Evolutionary conservation across 2,329 filamentous ascomycete species (phyloP), one percentile per base, ranked within the genome.

Genomic region (Clarireedia monteithiana): DNA sequence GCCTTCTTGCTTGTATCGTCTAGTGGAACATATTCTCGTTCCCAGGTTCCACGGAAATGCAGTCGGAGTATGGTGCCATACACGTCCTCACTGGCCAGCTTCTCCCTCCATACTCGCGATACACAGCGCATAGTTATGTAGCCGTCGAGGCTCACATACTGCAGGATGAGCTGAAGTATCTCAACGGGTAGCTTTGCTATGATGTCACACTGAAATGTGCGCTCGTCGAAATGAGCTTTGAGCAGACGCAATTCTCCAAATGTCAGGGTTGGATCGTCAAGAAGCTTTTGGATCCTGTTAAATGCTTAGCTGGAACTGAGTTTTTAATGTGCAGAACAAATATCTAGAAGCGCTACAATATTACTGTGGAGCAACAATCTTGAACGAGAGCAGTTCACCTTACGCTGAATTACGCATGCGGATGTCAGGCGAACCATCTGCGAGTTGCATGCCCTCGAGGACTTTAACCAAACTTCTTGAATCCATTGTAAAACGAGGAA

Each of bases 61-160:
- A 24, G 50, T 36, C 61, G 53, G 5, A 64, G 54, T 6, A 64
- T 44, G 6, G 47, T 48, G 4, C 51, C n/a, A 34, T 53, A 64
- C 30, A 64, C 39, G 0, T 63, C 55, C 9, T 48, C 49, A 26
- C 54, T 57, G 3, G 57, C 58, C 42, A 66, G 65, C 14, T 39
- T 57, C 14, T 23, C 40, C n/a, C 58, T 57, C 66, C 66, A 68
- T 30, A 20, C 20, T 6, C 27, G 57, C 34, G 56, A 64, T 23
- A 68, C 64, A n/a, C 47, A 48, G 20, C 60, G 58, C n/a, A 62
- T 48, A n/a, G 30, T 50, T 40, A 64, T 36, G 6, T 63, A 27
- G 46, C 67, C 65, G 24, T 64, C 61, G 6, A 66, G 59, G 20
- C 62, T 55, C 24, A 68, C 57, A 50, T 62, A 38, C 5, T 54